Conservation (phyloP, 768 basidiomycete genomes). For the Podaxis pistillaris region DNA sequence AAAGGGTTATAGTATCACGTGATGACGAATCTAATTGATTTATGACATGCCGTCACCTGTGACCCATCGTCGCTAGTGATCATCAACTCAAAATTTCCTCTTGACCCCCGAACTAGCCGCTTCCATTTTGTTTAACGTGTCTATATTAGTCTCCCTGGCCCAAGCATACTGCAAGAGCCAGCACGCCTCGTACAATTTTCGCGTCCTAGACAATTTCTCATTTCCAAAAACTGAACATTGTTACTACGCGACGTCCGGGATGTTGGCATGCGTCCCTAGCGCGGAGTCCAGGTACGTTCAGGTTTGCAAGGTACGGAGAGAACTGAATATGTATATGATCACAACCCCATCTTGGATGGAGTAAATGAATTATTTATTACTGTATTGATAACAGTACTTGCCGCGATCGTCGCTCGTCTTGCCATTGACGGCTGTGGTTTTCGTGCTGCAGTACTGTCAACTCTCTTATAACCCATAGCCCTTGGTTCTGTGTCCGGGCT, state of each 20-base stretch:
- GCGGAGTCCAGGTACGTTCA: neutral
- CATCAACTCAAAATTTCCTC: neutral
- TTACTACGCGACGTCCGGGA: neutral
- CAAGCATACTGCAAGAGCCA: neutral
- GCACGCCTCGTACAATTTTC: neutral
- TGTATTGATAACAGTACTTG: no score
- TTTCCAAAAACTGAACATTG: neutral
- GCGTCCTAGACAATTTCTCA: neutral
- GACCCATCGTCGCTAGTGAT: neutral
- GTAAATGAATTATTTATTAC: no score
- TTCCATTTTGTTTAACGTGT: neutral
- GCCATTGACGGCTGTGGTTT: no score
- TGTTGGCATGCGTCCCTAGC: neutral
- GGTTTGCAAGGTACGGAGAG: neutral
- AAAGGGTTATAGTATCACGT: constrained; percentile 1
- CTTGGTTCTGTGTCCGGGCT: no score
- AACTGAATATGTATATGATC: no score
- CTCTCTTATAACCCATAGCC: no score
- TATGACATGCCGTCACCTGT: neutral
- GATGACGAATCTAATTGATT: neutral
- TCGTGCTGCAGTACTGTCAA: no score
- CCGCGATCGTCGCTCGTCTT: no score
- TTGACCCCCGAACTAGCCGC: neutral
- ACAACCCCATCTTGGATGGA: no score
- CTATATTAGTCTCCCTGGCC: neutral